Evolutionary conservation across 495 filamentous ascomycete genomes (phyloP).

Genomic region (Aspergillus heteromorphus): DNA sequence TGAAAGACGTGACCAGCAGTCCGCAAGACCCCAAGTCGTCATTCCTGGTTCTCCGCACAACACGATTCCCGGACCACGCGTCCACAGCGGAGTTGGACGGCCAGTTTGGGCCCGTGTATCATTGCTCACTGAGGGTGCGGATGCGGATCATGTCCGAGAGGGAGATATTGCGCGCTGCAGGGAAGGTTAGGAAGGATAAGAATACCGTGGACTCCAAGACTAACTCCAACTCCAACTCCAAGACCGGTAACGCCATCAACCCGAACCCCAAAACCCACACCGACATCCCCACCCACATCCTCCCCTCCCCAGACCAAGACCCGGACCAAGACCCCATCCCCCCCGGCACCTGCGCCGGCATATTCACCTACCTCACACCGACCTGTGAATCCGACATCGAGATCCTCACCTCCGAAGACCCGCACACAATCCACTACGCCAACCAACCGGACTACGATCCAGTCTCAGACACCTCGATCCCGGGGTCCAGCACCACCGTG

Average conservation of each 20-base stretch:
- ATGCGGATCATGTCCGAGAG: constrained; percentile 30
- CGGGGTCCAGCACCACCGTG: constrained; percentile 26
- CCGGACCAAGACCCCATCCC: constrained; percentile 9
- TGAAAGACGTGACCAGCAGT: constrained; percentile 19
- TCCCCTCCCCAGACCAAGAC: too few relatives aligned
- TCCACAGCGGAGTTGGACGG: constrained; percentile 63
- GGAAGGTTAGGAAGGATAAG: not conserved
- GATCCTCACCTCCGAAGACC: constrained; percentile 57
- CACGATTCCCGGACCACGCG: constrained; percentile 49
- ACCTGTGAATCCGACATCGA: constrained; percentile 77
- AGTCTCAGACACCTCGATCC: constrained; percentile 26
- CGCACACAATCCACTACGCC: constrained; percentile 57
- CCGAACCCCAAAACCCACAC: constrained; percentile 48
- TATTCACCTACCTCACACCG: constrained; percentile 61
- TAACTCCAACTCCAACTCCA: too few relatives aligned
- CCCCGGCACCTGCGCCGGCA: constrained; percentile 59
- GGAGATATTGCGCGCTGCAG: constrained; percentile 9
- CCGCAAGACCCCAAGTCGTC: constrained; percentile 28
- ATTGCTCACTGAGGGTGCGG: constrained; percentile 58
- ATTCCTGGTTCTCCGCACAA: constrained; percentile 58
- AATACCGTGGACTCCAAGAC: constrained; percentile 27
- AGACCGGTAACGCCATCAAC: too few relatives aligned
- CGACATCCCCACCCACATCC: constrained; percentile 69
- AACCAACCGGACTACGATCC: constrained; percentile 62
- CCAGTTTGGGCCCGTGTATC: constrained; percentile 46